Conservation (phyloP, 352 stramenopile genomes). For the Phytophthora multivora region DNA sequence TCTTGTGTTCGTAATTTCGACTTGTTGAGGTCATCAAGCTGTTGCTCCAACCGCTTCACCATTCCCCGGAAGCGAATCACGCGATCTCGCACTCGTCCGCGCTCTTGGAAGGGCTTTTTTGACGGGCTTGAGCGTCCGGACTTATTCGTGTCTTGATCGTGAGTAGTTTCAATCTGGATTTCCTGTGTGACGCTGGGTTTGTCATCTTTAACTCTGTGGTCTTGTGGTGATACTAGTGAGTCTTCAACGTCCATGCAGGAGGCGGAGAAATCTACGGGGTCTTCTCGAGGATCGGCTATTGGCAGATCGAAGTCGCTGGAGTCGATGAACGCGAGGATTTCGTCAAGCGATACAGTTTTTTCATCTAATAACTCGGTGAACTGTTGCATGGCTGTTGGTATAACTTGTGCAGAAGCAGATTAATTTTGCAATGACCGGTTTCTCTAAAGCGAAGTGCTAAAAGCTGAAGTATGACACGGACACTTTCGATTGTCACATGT, state of each 20-base stretch:
- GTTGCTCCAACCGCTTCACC: conserved; percentile 24
- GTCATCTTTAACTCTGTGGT: neutral
- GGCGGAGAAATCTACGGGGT: neutral
- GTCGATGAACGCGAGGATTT: conserved; percentile 23
- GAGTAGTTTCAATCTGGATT: neutral
- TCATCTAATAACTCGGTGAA: conserved; percentile 3
- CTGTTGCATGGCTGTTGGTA: conserved; percentile 1
- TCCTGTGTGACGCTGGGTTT: neutral
- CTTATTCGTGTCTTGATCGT: neutral
- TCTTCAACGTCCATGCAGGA: conserved; percentile 6
- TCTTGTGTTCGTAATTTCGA: neutral
- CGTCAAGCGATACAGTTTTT: conserved; percentile 6
- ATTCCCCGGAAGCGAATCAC: conserved; percentile 26
- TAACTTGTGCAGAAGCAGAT: neutral
- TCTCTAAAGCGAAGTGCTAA: no score
- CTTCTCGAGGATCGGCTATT: neutral
- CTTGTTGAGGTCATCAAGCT: conserved; percentile 8
- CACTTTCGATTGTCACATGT: neutral
- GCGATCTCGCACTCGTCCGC: conserved; percentile 31
- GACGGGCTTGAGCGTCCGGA: neutral
- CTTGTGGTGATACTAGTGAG: neutral
- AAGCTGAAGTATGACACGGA: neutral
- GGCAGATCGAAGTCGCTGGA: conserved; percentile 11
- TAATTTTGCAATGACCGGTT: conserved; percentile 18
- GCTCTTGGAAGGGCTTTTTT: neutral